Base-by-base conservation (phyloP, 495 filamentous ascomycete genomes). In the Penicillium lividum region DNA sequence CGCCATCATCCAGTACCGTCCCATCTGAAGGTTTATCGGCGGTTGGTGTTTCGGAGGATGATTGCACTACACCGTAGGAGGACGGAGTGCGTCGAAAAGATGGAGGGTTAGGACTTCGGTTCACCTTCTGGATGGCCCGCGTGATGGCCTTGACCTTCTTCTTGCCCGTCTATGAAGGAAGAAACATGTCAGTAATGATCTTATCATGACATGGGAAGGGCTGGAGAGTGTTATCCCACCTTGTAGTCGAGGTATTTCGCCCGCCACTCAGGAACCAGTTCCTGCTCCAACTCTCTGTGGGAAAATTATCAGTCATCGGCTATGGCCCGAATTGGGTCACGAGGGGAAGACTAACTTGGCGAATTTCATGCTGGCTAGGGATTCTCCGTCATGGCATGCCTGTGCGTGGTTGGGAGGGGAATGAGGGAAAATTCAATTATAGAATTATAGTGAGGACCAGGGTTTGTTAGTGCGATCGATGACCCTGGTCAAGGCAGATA, bases 191-290 rank as follows among this genome's bases (percentile, higher is more conserved):
- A 42, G 34, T 31, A 4, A 50, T n/a, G 8, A n/a, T 0, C 10
- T 36, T 25, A 44, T 15, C 9, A 7, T 25, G n/a, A 47, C 7
- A 18, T 18, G 36, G 5, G 28, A 9, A 29, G 34, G 9, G 8
- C 28, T 36, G 29, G 11, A 33, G 15, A 15, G 0, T 29, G 10
- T 7, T 5, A 31, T n/a, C 31, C 10, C 46, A 85, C 88, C 81
- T 92, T 95, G 78, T 97, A 97, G 75, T 96, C 85, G 56, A 97
- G 80, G 73, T 96, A 97, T 72, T 96, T 95, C 61, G 83, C 85
- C 62, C 88, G 84, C 92, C 92, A 97, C 82, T 97, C 92, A 77
- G 92, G 90, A 59, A 96, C 90, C 28, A 90, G 83, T 57, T 94
- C 89, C 69, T 87, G 84, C 51, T 97, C 92, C 55, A 97, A 80